Conservation (phyloP, 2,329 filamentous ascomycete species). For the Fusarium haematococcum region DNA sequence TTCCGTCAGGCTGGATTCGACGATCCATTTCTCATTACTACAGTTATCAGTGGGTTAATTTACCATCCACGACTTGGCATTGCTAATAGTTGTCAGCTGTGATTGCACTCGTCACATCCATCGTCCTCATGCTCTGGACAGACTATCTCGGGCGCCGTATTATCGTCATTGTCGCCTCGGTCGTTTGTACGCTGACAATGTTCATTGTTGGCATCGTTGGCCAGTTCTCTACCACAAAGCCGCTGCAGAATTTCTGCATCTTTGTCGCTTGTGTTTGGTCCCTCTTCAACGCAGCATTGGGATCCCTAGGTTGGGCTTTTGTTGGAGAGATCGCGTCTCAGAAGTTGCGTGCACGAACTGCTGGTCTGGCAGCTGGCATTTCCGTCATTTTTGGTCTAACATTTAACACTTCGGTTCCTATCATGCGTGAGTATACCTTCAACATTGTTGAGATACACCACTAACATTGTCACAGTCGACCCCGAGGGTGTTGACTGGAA, state of each 20-base stretch:
- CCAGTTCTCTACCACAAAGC: background rate
- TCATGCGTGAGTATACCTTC: slow-evolving; percentile 15
- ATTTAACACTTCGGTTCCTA: slow-evolving; percentile 22
- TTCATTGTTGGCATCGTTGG: slow-evolving; percentile 18
- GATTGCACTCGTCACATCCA: slow-evolving; percentile 9
- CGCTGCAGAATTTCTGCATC: slow-evolving; percentile 19
- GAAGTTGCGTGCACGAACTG: slow-evolving; percentile 19
- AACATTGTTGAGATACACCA: background rate
- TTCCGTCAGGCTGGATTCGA: slow-evolving; percentile 22
- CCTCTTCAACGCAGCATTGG: slow-evolving; percentile 7
- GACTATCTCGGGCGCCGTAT: slow-evolving; percentile 18
- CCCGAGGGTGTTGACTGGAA: slow-evolving; percentile 18
- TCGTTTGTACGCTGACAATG: slow-evolving; percentile 13
- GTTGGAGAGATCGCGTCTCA: slow-evolving; percentile 24
- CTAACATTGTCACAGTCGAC: slow-evolving; percentile 16
- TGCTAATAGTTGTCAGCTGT: background rate
- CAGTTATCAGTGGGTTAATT: slow-evolving; percentile 8
- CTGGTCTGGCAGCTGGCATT: slow-evolving; percentile 12
- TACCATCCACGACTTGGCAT: background rate
- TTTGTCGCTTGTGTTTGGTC: slow-evolving; percentile 26
- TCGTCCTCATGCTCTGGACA: slow-evolving; percentile 16
- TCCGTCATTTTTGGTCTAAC: slow-evolving; percentile 27
- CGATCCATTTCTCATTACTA: slow-evolving; percentile 23
- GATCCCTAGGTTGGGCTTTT: slow-evolving; percentile 16
- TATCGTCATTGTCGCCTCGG: slow-evolving; percentile 10